These are phyloP conservation scores for Candida sojae DNA, from an alignment of 1,139 yeast species.

Conservation along the genomic window DNA sequence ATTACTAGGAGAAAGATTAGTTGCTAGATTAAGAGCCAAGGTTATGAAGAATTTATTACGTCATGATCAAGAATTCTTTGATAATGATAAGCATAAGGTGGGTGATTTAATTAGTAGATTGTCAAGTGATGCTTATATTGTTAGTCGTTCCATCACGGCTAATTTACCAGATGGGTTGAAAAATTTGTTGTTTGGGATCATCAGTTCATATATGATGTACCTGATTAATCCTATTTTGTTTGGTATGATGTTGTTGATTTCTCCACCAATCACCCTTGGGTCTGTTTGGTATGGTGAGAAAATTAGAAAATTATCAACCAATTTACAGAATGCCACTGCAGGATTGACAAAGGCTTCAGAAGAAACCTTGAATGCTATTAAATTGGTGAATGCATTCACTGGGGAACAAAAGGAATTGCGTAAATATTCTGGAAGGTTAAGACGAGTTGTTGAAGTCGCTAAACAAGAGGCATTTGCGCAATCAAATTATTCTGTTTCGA, in stretches of 20 bases:
- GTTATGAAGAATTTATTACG: constrained; percentile 53
- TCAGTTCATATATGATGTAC: constrained; percentile 51
- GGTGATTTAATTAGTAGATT: constrained; percentile 57
- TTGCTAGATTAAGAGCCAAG: constrained; percentile 48
- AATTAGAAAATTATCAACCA: constrained; percentile 44
- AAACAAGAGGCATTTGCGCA: constrained; percentile 50
- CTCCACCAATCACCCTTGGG: constrained; percentile 56
- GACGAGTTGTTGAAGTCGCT: constrained; percentile 46
- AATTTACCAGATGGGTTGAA: constrained; percentile 52
- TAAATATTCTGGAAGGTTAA: constrained; percentile 41
- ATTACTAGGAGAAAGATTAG: constrained; percentile 43
- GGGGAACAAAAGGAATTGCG: constrained; percentile 46
- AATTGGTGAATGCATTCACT: constrained; percentile 47
- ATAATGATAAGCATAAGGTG: constrained; percentile 53
- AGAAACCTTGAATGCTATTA: constrained; percentile 47
- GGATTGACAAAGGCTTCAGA: constrained; percentile 49
- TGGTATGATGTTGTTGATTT: constrained; percentile 51
- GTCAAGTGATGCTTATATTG: constrained; percentile 58
- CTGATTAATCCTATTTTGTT: constrained; percentile 45
- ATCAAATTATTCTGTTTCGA: constrained; percentile 48
- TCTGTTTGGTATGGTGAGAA: constrained; percentile 52
- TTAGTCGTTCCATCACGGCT: constrained; percentile 46
- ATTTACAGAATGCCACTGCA: constrained; percentile 49
- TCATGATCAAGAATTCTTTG: constrained; percentile 54
- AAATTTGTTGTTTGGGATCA: constrained; percentile 46